phyloP scores from a whole-genome alignment of 2,329 filamentous ascomycete genomes.

The Fusarium paranaense region DNA sequence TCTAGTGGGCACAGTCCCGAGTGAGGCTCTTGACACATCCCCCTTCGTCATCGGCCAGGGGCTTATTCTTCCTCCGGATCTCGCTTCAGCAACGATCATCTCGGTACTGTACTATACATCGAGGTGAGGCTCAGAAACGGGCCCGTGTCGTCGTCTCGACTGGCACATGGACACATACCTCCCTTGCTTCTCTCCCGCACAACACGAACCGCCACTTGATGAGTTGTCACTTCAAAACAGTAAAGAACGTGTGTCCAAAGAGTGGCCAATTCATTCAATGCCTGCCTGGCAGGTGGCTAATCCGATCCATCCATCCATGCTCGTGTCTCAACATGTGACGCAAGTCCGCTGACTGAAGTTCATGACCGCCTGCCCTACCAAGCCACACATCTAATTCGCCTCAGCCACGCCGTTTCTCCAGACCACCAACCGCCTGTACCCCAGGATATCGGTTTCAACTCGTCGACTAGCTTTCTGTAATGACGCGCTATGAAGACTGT shows the following conservation, averaged over 20 bases:
- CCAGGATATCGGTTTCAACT: not conserved
- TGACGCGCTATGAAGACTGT: not conserved
- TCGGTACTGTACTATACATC: not conserved
- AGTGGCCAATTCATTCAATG: conserved; percentile 3
- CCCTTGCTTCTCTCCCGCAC: not conserved
- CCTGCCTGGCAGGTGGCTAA: conserved; percentile 14
- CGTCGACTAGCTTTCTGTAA: not conserved
- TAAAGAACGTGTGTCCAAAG: not conserved
- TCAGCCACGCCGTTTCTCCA: conserved; percentile 13
- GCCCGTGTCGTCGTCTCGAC: conserved; percentile 6
- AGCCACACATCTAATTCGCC: conserved; percentile 7
- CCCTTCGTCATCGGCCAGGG: conserved; percentile 6
- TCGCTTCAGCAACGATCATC: conserved; percentile 14
- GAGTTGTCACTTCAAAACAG: conserved; percentile 26
- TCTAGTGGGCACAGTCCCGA: conserved; percentile 7
- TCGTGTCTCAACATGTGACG: conserved; percentile 28
- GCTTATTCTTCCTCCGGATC: conserved; percentile 1
- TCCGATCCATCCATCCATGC: conserved; percentile 8
- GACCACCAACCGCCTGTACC: not conserved
- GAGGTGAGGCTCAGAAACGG: conserved; percentile 13
- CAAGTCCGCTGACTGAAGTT: conserved; percentile 32
- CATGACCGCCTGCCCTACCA: conserved; percentile 18
- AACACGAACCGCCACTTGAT: conserved; percentile 26
- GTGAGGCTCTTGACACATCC: conserved; percentile 9
- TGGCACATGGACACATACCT: conserved; percentile 5